A percentile compares a stretch with the other conserved stretches of the same genome.
phyloP scores from a whole-genome alignment of 2,329 filamentous ascomycete species.

The Shiraia sp. region DNA sequence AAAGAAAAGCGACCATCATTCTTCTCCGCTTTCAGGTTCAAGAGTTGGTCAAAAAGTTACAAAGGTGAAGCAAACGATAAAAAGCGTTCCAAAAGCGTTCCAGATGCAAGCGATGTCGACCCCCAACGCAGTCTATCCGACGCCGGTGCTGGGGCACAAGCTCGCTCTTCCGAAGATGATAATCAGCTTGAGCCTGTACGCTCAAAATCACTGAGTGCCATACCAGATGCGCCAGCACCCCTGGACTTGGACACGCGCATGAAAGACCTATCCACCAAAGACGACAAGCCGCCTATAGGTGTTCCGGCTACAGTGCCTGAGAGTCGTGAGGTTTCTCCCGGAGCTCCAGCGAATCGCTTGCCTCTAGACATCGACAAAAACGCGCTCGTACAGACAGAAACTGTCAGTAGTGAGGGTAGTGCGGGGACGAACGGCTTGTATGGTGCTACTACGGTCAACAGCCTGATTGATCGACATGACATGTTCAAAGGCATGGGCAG shows the following conservation, averaged over 20 bases:
- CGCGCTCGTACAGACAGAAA: constrained; percentile 32
- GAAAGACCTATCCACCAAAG: constrained; percentile 18
- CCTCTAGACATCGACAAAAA: constrained; percentile 28
- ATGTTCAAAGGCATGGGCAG: constrained; percentile 44
- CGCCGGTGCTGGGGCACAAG: constrained; percentile 8
- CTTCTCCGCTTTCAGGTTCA: constrained; percentile 35
- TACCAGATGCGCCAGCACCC: constrained; percentile 26
- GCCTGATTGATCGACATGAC: constrained; percentile 49
- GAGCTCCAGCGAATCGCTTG: constrained; percentile 1
- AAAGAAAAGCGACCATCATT: constrained; percentile 37
- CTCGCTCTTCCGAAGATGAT: constrained; percentile 11
- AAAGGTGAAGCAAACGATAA: constrained; percentile 17
- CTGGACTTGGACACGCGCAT: constrained; percentile 30
- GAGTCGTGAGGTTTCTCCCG: constrained; percentile 7
- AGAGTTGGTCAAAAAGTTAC: constrained; percentile 30
- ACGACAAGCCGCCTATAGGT: constrained; percentile 7
- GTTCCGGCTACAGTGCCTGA: constrained; percentile 9
- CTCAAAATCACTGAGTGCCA: constrained; percentile 40
- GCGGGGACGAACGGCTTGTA: constrained; percentile 18
- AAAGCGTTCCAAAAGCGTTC: constrained; percentile 25
- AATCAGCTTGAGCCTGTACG: constrained; percentile 31
- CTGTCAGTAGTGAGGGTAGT: constrained; percentile 26
- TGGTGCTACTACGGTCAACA: constrained; percentile 39
- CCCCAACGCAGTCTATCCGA: constrained; percentile 36
- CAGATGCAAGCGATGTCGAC: constrained; percentile 17